A percentile compares a stretch with the other conserved stretches of the same genome.
Evolutionary conservation across 116 monocot genomes (phyloP).

Genomic region (Papilionanthe hybrid): DNA sequence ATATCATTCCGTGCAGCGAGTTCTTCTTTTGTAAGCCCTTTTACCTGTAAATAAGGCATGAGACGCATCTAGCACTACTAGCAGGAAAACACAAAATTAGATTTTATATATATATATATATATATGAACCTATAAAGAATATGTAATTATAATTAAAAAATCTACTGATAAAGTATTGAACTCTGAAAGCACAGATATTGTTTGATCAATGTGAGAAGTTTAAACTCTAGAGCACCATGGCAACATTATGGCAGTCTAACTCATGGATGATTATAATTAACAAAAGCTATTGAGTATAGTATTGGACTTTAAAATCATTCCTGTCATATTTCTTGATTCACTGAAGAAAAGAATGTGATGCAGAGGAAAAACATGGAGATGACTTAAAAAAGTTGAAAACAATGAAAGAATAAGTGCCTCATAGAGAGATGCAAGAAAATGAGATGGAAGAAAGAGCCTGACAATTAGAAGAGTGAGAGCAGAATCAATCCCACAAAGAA

Average conservation of each 20-base stretch:
- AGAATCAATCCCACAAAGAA: background rate
- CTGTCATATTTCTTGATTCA: background rate
- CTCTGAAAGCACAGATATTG: background rate
- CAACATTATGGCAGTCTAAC: background rate
- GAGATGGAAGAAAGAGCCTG: background rate
- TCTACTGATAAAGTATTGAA: background rate
- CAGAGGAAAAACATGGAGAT: background rate
- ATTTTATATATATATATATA: too few species aligned
- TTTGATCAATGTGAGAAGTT: background rate
- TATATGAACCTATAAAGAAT: constrained; percentile 2
- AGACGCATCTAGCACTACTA: background rate
- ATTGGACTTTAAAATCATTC: background rate
- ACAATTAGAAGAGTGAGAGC: background rate
- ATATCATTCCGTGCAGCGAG: constrained; percentile 69
- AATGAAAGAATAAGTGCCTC: background rate
- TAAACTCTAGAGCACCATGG: background rate
- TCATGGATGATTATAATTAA: background rate
- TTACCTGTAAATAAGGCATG: constrained; percentile 31
- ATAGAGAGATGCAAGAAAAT: background rate
- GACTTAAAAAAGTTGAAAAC: background rate
- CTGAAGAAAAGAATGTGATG: background rate
- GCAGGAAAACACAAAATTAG: background rate
- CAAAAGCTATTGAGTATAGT: background rate
- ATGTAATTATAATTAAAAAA: background rate
- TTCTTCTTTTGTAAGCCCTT: constrained; percentile 82